Base-by-base conservation (phyloP, 176 grass and related monocot species). In the Aegilops sharonensis region DNA sequence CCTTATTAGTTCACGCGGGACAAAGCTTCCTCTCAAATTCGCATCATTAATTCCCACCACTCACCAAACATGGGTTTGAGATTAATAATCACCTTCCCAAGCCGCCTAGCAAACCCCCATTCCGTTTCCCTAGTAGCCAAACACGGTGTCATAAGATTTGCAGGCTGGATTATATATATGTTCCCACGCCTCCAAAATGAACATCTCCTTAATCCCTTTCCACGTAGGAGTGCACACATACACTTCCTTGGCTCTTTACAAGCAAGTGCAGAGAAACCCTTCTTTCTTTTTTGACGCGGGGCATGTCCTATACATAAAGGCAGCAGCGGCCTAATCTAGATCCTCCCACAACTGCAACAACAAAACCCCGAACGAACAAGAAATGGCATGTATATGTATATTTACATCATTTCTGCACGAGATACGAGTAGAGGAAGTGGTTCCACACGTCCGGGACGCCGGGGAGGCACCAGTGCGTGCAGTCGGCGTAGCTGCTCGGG, bases 361-460 rank as follows among this genome's bases (percentile, higher is more conserved):
- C 6, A 21, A 78, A 30, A 48, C 74, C 52, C 42, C 73, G 59
- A 57, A 40, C 36, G 7, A 47, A 34, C 25, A 56, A 78, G 43
- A 27, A 42, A 68, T 40, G 74, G 30, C 21, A 56, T 77, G 52
- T 9, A 27, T 9, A 21, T 12, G 60, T 18, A 8, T 21, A 35
- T 25, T 1, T 63, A 59, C 23, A 11, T n/a, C 30, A 86, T 82
- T 85, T 84, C 13, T 76, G 42, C 76, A 88, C 15, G 6, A 91
- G 77, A 8, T 92, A 92, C 20, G 85, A 71, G 5, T 90, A 97
- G 50, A 97, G 10, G 69, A 97, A 85, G 60, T 90, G 88, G 3
- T 97, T 97, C 94, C 94, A 97, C 4, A 90, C 90, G 64, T 97
- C 94, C 52, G 94, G 83, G 57, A 97, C 88, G 2, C 94, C 94